Evolutionary conservation across 768 basidiomycete genomes (phyloP).

Genomic region (Calocybe indica): DNA sequence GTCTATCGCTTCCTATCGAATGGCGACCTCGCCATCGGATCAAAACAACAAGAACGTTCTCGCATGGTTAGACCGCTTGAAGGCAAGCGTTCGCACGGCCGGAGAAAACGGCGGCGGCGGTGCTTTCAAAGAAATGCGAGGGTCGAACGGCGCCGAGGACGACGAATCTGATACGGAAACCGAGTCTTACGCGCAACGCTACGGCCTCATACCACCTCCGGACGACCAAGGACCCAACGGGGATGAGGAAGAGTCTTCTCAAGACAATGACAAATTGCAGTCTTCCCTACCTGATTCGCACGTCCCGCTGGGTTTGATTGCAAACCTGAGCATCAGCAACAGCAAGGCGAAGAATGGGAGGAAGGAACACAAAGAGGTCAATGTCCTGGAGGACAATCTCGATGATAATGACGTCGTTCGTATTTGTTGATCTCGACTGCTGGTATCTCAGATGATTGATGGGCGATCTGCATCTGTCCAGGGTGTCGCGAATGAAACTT

Average conservation of each 20-base stretch:
- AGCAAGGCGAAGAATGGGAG: slow-evolving; percentile 36
- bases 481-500: slow-evolving; percentile 79
- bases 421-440: slow-evolving; percentile 10
- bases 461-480: slow-evolving; percentile 16
- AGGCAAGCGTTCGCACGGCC: slow-evolving; percentile 49
- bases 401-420: slow-evolving; percentile 64
- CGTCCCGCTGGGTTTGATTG: slow-evolving; percentile 73
- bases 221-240: slow-evolving; percentile 15
- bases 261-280: slow-evolving; percentile 39
- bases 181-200: slow-evolving; percentile 20
- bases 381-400: slow-evolving; percentile 33
- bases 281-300: slow-evolving; percentile 59
- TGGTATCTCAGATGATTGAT: slow-evolving; percentile 6
- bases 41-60: slow-evolving; percentile 59
- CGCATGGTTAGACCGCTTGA: slow-evolving; percentile 72
- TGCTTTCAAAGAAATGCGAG: slow-evolving; percentile 41
- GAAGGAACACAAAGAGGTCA: slow-evolving; percentile 30
- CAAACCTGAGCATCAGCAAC: slow-evolving; percentile 62
- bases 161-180: slow-evolving; percentile 38
- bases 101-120: slow-evolving; percentile 35
- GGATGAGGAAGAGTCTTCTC: slow-evolving; percentile 27
- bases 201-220: slow-evolving; percentile 12
- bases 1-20: slow-evolving; percentile 71
- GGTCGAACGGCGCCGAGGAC: slow-evolving; percentile 19
- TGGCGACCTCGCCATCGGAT: slow-evolving; percentile 74